phyloP scores from a whole-genome alignment of 1,284 basidiomycete species.

The Cyathus pygmaeus region DNA sequence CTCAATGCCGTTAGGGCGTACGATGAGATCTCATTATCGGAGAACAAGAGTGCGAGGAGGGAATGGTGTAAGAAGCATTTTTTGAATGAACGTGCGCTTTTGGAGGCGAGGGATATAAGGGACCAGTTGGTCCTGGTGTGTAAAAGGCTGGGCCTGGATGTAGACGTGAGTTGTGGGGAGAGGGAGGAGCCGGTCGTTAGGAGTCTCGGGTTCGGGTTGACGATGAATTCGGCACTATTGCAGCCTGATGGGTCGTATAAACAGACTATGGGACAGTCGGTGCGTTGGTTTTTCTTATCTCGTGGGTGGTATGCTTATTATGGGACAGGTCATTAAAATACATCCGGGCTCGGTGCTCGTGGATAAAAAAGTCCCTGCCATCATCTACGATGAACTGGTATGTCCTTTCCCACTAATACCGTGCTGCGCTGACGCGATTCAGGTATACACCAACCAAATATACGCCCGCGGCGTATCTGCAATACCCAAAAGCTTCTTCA shows the following conservation, averaged over 20 bases:
- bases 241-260: conserved; percentile 88
- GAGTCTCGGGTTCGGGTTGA: conserved; percentile 79
- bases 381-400: conserved; percentile 92
- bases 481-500: conserved; percentile 65
- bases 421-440: conserved; percentile 6
- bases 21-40: conserved; percentile 46
- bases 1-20: conserved; percentile 90
- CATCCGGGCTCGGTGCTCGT: conserved; percentile 86
- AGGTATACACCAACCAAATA: conserved; percentile 87
- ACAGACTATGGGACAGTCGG: conserved; percentile 82
- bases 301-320: conserved; percentile 2
- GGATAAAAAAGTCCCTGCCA: conserved; percentile 83
- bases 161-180: conserved; percentile 64
- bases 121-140: conserved; percentile 83
- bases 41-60: conserved; percentile 59
- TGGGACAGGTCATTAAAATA: conserved; percentile 79
- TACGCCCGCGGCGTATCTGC: conserved; percentile 90
- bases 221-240: conserved; percentile 84
- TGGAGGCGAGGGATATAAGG: conserved; percentile 86
- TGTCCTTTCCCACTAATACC: conserved; percentile 37
- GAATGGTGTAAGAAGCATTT: conserved; percentile 89
- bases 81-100: conserved; percentile 86
- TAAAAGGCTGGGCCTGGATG: conserved; percentile 69
- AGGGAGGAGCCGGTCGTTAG: conserved; percentile 68
- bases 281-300: conserved; percentile 38